Conservation (phyloP, 2,329 filamentous ascomycete genomes). For the Hypoxylon sp. region DNA sequence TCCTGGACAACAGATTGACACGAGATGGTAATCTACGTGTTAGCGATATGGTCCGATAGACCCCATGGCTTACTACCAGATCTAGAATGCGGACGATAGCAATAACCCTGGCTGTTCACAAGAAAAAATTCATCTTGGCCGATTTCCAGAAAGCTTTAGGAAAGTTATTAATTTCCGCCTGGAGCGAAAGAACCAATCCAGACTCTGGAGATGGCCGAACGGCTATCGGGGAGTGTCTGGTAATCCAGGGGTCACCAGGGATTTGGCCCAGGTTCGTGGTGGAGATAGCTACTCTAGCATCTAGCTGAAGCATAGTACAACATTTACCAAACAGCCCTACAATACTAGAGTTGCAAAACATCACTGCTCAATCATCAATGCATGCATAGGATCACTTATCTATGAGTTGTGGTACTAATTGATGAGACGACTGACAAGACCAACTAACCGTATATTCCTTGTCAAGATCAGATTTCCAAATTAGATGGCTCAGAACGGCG, state of each 20-base stretch:
- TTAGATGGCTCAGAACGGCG: slow-evolving; percentile 32
- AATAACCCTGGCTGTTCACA: slow-evolving; percentile 3
- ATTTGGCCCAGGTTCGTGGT: slow-evolving; percentile 17
- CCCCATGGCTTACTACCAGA: slow-evolving; percentile 23
- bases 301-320: too few species aligned
- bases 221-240: slow-evolving; percentile 17
- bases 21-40: slow-evolving; percentile 19
- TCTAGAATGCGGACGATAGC: slow-evolving; percentile 21
- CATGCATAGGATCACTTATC: too few species aligned
- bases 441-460: slow-evolving; percentile 11
- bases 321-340: slow-evolving; percentile 12
- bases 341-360: too few species aligned
- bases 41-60: slow-evolving; percentile 23
- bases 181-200: slow-evolving; percentile 26
- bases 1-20: slow-evolving; percentile 16
- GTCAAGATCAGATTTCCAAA: slow-evolving; percentile 10
- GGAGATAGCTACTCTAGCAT: too few species aligned
- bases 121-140: too few species aligned
- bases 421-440: too few species aligned
- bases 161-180: slow-evolving; percentile 28
- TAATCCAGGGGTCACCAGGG: slow-evolving; percentile 16
- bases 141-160: slow-evolving; percentile 32
- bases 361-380: too few species aligned
- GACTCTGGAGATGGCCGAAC: slow-evolving; percentile 24
- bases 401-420: too few species aligned